Base-by-base conservation (phyloP, 306 rosid genomes). In the Sechiopsis laciniata region DNA sequence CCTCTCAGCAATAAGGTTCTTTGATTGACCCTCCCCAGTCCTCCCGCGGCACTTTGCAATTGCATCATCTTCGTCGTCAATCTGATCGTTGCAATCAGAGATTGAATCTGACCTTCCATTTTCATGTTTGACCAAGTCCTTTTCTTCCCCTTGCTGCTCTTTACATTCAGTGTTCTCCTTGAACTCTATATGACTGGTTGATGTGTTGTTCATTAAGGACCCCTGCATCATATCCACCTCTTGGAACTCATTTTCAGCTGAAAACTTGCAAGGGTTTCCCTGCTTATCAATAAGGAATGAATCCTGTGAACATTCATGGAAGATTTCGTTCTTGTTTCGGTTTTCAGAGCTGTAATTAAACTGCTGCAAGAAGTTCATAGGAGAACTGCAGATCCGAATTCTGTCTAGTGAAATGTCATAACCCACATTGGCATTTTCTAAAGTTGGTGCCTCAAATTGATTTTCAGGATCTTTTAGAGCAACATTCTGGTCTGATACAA, bases 11-110 rank as follows among this genome's bases (percentile, higher is more conserved):
- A 79, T 70, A 51, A 94, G 90, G 79, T 94, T 94, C 73, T 94
- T 94, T 2, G 96, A 87, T 16, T 89, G 91, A 42, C 88, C 91
- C 71, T 91, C 84, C 21, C 92, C 95, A 37, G 82, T 86, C 58
- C 90, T 87, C 54, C 88, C 75, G 20, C 88, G 83, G 29, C 80
- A 85, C 77, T 91, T 94, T 12, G 79, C 89, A 56, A 89, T 87
- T 17, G 78, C 89, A 71, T 83, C 89, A 12, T 89, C 97, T 53
- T 89, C 96, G 24, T 91, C 97, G 16, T 86, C 96, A 58, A 83
- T 81, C 81, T 85, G 96, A 75, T 94, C 95, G 55, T 95, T 94
- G 79, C 95, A 94, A 78, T 89, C 99, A 7, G 99, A 94, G 74
- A 84, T 63, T 0, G 96, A 89, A 82, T 85, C 90, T 29, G 87